phyloP scores from a whole-genome alignment of 164 flowering plant species.

The Platanus orientalis region DNA sequence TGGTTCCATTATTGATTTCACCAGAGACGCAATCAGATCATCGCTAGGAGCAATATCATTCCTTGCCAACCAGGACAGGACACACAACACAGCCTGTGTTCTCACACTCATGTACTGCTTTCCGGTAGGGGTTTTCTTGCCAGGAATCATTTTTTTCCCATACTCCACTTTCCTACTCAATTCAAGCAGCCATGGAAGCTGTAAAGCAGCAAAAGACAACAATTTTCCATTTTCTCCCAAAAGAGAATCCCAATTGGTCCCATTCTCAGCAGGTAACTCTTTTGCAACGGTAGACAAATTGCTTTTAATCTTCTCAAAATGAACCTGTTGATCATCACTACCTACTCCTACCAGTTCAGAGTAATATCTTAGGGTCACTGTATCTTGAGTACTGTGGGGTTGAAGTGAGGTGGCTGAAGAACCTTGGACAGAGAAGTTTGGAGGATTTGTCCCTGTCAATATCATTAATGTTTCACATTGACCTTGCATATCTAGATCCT shows the following conservation, averaged over 20 bases:
- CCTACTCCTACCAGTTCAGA: conserved; percentile 24
- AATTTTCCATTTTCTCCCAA: conserved; percentile 65
- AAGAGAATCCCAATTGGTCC: conserved; percentile 45
- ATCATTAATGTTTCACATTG: conserved; percentile 64
- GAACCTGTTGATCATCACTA: conserved; percentile 32
- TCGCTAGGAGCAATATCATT: conserved; percentile 81
- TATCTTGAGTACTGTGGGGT: conserved; percentile 26
- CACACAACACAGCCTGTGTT: conserved; percentile 50
- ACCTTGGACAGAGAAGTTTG: conserved; percentile 37
- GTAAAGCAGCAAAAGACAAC: conserved; percentile 59
- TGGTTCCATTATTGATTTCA: conserved; percentile 63
- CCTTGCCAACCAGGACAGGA: conserved; percentile 82
- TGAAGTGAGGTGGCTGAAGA: conserved; percentile 33
- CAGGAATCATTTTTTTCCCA: conserved; percentile 27
- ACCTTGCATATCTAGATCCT: conserved; percentile 82
- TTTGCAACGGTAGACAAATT: conserved; percentile 47
- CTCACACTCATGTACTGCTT: conserved; percentile 41
- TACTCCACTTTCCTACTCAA: conserved; percentile 41
- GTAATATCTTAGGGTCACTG: conserved; percentile 21
- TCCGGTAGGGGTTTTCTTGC: conserved; percentile 22
- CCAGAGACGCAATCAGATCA: conserved; percentile 64
- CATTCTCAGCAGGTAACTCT: conserved; percentile 39
- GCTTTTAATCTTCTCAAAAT: conserved; percentile 29
- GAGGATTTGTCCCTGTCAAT: conserved; percentile 54
- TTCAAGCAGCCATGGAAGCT: conserved; percentile 89